These are phyloP conservation scores for Erodium trifolium DNA, from an alignment of 441 rosid species.

Conservation along the genomic window DNA sequence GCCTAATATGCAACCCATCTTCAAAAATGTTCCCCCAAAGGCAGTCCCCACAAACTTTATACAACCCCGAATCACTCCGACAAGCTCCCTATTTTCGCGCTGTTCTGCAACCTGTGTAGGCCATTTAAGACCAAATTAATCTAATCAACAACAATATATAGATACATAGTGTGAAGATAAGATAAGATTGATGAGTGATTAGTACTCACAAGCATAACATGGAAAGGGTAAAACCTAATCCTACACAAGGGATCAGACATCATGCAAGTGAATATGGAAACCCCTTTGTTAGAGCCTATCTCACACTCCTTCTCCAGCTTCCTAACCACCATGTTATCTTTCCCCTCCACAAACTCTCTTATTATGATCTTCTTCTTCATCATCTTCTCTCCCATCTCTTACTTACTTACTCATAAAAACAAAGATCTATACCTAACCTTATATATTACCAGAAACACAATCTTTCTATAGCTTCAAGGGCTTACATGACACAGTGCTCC, in stretches of 20 bases:
- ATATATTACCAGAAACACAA: too few species aligned
- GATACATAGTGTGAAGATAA: background rate
- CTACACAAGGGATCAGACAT: slow-evolving; percentile 45
- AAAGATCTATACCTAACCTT: too few species aligned
- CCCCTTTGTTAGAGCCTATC: slow-evolving; percentile 32
- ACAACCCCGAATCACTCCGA: slow-evolving; percentile 57
- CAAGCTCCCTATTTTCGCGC: slow-evolving; percentile 43
- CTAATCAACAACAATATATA: background rate
- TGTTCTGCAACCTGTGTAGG: slow-evolving; percentile 46
- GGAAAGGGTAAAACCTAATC: slow-evolving; percentile 42
- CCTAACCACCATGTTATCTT: slow-evolving; percentile 42
- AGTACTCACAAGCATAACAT: slow-evolving; percentile 42
- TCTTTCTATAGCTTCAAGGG: background rate
- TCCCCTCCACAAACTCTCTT: slow-evolving; percentile 44
- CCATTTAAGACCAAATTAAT: slow-evolving; percentile 20
- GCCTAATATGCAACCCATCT: slow-evolving; percentile 51
- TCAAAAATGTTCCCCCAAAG: slow-evolving; percentile 26
- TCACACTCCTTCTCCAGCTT: slow-evolving; percentile 51
- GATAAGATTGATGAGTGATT: too few species aligned
- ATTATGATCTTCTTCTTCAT: slow-evolving; percentile 30
- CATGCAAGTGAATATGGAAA: slow-evolving; percentile 40
- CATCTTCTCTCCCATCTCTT: slow-evolving; percentile 22
- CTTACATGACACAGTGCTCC: too few species aligned
- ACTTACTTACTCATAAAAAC: too few species aligned
- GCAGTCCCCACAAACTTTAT: slow-evolving; percentile 45